Conservation (phyloP, 2,329 filamentous ascomycete genomes). For the Emydomyces testavorans region DNA sequence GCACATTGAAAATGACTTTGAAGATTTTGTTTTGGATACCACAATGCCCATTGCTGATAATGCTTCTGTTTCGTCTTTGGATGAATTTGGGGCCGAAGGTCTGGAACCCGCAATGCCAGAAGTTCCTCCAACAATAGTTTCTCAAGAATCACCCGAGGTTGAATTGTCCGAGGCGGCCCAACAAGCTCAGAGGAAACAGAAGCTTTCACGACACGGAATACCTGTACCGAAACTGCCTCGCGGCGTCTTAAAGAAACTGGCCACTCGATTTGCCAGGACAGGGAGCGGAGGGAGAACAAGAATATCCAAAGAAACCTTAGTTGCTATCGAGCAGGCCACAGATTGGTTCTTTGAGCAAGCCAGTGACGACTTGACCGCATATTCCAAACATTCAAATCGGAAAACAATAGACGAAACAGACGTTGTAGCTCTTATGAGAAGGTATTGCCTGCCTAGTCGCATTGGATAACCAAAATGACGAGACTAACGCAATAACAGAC, state of each 20-base stretch:
- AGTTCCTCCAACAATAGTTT: background rate
- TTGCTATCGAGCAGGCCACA: slow-evolving; percentile 64
- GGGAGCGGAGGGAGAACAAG: slow-evolving; percentile 55
- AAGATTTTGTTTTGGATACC: slow-evolving; percentile 26
- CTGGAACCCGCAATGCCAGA: slow-evolving; percentile 25
- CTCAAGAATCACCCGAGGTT: slow-evolving; percentile 10
- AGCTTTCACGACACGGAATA: slow-evolving; percentile 58
- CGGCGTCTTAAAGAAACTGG: slow-evolving; percentile 56
- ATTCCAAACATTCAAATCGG: slow-evolving; percentile 68
- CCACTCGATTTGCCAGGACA: slow-evolving; percentile 56
- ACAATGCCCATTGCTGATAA: slow-evolving; percentile 22
- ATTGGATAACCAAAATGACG: slow-evolving; percentile 23
- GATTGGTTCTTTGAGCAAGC: slow-evolving; percentile 90
- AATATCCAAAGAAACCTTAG: slow-evolving; percentile 61
- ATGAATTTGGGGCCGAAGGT: slow-evolving; percentile 23
- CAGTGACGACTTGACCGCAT: slow-evolving; percentile 66
- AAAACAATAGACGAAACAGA: slow-evolving; percentile 81
- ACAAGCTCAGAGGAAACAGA: slow-evolving; percentile 31
- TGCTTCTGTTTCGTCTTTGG: slow-evolving; percentile 21
- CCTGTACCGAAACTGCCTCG: slow-evolving; percentile 64
- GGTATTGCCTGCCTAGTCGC: slow-evolving; percentile 45
- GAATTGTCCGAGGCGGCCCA: background rate
- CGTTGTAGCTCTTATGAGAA: slow-evolving; percentile 67
- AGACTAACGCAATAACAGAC: slow-evolving; percentile 40
- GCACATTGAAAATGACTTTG: slow-evolving; percentile 26